Evolutionary conservation across 108 stramenopile genomes (phyloP).

Genomic region (Parietichytrium sp.): DNA sequence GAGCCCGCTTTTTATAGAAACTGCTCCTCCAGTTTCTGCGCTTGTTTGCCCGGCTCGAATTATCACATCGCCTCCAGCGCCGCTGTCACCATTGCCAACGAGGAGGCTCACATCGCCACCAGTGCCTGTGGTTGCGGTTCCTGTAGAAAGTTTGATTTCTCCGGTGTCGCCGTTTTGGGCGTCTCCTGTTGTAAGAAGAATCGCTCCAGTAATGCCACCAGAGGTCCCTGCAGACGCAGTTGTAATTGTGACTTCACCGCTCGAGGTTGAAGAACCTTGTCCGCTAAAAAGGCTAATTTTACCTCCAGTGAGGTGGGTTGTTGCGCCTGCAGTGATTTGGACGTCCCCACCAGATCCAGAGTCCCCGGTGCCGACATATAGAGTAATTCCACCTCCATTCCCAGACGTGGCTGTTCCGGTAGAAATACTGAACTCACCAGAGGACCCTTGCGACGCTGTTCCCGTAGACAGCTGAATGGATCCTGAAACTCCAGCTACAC

Average conservation of each 20-base stretch:
- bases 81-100: neutral
- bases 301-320: slow-evolving; percentile 33
- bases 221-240: slow-evolving; percentile 44
- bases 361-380: slow-evolving; percentile 41
- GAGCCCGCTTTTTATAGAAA: neutral
- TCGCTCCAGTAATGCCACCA: slow-evolving; percentile 45
- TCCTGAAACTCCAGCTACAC: slow-evolving; percentile 49
- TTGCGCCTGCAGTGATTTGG: slow-evolving; percentile 7
- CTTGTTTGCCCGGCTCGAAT: neutral
- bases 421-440: slow-evolving; percentile 26
- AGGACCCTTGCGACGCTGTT: neutral
- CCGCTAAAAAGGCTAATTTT: slow-evolving; percentile 42
- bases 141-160: neutral
- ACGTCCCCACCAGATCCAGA: slow-evolving; percentile 39
- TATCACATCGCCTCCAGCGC: neutral
- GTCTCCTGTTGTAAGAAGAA: slow-evolving; percentile 30
- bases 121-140: neutral
- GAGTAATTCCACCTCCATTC: slow-evolving; percentile 11
- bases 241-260: slow-evolving; percentile 42
- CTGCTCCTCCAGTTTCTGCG: neutral
- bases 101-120: neutral
- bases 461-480: slow-evolving; percentile 36
- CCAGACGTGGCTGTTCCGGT: slow-evolving; percentile 41
- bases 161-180: slow-evolving; percentile 19
- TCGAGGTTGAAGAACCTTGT: slow-evolving; percentile 40